Conservation (phyloP, 139 green algal species). For the Chlamydomonas asymmetrica region DNA sequence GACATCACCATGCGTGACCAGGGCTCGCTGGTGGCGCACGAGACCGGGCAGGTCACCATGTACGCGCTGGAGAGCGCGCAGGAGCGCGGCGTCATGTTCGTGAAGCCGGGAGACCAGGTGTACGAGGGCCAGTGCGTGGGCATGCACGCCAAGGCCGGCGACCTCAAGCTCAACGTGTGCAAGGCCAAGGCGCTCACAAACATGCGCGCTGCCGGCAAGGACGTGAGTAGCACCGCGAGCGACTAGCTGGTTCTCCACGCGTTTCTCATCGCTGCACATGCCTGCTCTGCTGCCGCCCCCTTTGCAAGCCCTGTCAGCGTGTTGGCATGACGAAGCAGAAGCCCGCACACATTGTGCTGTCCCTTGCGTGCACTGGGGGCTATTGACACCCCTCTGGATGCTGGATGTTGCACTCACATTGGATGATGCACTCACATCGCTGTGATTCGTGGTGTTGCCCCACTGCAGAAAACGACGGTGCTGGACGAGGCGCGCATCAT, state of each 20-base stretch:
- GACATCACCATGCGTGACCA: slow-evolving; percentile 90
- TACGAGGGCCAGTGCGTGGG: slow-evolving; percentile 95
- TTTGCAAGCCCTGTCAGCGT: too few species aligned
- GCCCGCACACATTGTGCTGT: too few species aligned
- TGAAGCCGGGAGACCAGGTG: slow-evolving; percentile 81
- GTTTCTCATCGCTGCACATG: too few species aligned
- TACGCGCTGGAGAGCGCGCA: slow-evolving; percentile 92
- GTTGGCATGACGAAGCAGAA: too few species aligned
- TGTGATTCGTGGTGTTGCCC: too few species aligned
- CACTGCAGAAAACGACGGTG: slow-evolving; percentile 56
- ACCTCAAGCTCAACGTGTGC: slow-evolving; percentile 96
- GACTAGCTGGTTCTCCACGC: too few species aligned
- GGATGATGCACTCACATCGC: too few species aligned
- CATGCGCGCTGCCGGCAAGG: slow-evolving; percentile 79
- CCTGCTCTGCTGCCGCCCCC: too few species aligned
- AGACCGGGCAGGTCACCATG: slow-evolving; percentile 83
- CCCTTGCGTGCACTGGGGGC: too few species aligned
- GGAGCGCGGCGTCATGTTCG: slow-evolving; percentile 89
- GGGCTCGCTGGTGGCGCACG: slow-evolving; percentile 86
- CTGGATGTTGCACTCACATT: too few species aligned
- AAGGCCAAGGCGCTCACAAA: slow-evolving; percentile 96
- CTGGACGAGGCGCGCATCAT: slow-evolving; percentile 79
- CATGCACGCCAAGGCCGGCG: slow-evolving; percentile 90
- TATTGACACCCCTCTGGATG: too few species aligned
- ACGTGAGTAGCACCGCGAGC: too few species aligned